Conservation (phyloP, 148 eudicot genomes). For the Dysphania ambrosioides region DNA sequence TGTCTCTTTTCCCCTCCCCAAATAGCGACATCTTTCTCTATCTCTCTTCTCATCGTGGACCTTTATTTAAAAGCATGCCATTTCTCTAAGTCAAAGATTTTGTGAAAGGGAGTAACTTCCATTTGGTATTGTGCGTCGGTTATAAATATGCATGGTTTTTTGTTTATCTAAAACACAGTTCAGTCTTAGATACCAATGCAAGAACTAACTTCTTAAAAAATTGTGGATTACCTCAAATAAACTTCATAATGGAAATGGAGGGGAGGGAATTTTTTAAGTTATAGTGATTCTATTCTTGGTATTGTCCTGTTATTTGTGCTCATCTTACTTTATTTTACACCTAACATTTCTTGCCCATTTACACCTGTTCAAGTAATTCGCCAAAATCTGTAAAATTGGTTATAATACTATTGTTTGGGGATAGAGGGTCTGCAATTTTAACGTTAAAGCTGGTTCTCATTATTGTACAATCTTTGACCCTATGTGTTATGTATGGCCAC, state of each 20-base stretch:
- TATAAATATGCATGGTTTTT: not conserved
- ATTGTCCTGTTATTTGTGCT: not conserved
- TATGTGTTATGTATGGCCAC: conserved; percentile 19
- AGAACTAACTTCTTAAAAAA: not conserved
- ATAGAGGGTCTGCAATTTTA: conserved; percentile 1
- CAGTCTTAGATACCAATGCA: not conserved
- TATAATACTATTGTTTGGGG: not conserved
- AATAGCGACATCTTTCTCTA: not conserved
- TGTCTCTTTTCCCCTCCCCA: not conserved
- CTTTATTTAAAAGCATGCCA: not conserved
- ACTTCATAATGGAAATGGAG: not conserved
- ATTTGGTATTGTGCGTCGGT: not conserved
- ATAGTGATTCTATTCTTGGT: not conserved
- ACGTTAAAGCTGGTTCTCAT: conserved; percentile 5
- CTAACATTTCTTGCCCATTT: not conserved
- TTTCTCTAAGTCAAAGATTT: not conserved
- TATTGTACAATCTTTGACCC: conserved; percentile 19
- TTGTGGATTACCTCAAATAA: not conserved
- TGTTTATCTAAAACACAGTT: not conserved
- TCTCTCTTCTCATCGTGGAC: not conserved
- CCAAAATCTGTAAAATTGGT: not conserved
- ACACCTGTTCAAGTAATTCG: not conserved
- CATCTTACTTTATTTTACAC: not conserved
- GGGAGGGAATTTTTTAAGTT: not conserved
- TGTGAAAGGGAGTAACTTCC: not conserved